Conservation (phyloP, 768 basidiomycete species). For the Termitomyces sp. region DNA sequence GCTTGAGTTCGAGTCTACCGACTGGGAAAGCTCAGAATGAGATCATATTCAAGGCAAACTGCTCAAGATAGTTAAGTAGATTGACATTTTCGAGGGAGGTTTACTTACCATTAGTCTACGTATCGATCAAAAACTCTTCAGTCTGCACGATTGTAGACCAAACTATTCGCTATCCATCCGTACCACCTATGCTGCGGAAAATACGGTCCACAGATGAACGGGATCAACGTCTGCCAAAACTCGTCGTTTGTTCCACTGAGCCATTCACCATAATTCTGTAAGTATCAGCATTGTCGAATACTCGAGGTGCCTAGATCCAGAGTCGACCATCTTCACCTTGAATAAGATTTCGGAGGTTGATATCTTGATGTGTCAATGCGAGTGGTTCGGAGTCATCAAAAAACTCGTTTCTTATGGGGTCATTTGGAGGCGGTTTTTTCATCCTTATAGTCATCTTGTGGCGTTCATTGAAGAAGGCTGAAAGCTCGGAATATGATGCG, state of each 20-base stretch:
- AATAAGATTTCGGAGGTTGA: slow-evolving; percentile 18
- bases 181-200: no score
- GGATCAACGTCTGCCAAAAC: no score
- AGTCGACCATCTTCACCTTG: slow-evolving; percentile 15
- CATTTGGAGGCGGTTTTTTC: background rate
- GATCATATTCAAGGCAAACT: no score
- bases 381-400: slow-evolving; percentile 19
- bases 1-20: no score
- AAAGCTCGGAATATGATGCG: slow-evolving; percentile 12
- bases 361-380: slow-evolving; percentile 19
- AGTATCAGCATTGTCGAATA: slow-evolving; percentile 17
- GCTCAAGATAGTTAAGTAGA: no score
- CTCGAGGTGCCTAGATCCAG: slow-evolving; percentile 17
- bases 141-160: no score
- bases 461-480: slow-evolving; percentile 11
- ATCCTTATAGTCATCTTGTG: background rate
- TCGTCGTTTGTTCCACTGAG: background rate
- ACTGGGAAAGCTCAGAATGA: no score
- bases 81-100: no score
- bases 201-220: no score
- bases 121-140: no score
- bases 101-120: no score
- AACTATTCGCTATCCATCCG: no score
- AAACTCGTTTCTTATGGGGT: background rate
- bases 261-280: background rate